phyloP scores from a whole-genome alignment of 495 filamentous ascomycete species.

The Penicillium coprophilum region DNA sequence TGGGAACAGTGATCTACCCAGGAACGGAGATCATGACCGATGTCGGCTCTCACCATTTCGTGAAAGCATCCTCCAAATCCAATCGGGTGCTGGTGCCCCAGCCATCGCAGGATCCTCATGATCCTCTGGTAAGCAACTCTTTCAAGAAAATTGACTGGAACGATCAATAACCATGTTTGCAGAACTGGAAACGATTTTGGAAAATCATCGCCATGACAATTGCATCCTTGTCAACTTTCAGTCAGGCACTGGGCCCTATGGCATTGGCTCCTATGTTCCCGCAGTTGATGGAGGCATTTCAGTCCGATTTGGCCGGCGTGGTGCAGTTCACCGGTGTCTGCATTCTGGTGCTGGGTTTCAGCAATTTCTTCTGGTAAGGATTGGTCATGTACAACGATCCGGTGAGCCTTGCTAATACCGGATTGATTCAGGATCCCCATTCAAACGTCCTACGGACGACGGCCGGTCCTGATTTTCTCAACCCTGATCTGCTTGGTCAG shows the following conservation, averaged over 20 bases:
- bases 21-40: constrained; percentile 65
- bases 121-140: constrained; percentile 38
- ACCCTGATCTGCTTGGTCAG: constrained; percentile 55
- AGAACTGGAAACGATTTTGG: constrained; percentile 47
- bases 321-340: constrained; percentile 57
- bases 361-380: constrained; percentile 58
- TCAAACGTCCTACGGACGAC: constrained; percentile 56
- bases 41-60: constrained; percentile 60
- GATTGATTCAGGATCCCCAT: constrained; percentile 51
- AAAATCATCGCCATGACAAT: constrained; percentile 47
- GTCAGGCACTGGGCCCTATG: constrained; percentile 59
- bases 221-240: constrained; percentile 52
- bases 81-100: constrained; percentile 55
- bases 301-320: constrained; percentile 50
- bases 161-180: background rate
- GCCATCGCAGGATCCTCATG: constrained; percentile 48
- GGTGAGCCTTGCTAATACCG: background rate
- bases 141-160: background rate
- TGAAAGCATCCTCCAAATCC: constrained; percentile 45
- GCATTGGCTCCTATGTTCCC: constrained; percentile 59
- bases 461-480: constrained; percentile 57
- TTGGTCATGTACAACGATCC: background rate
- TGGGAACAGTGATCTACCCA: constrained; percentile 56
- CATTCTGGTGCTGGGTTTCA: constrained; percentile 62
- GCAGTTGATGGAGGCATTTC: constrained; percentile 55